Conservation (phyloP, 257 asterid species). For the Solanum chiquidenum region DNA sequence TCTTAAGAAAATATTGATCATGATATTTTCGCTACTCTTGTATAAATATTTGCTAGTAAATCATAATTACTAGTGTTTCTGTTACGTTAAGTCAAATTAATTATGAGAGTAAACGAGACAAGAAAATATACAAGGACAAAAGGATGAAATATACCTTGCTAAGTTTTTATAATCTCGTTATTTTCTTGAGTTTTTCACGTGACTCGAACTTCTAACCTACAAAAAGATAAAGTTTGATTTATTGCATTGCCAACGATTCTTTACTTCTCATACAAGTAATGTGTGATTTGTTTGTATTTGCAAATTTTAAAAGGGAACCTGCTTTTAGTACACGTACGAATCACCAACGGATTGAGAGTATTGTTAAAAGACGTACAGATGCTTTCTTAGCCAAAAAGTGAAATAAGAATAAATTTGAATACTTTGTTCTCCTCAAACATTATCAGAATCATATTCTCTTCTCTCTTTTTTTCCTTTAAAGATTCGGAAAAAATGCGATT, state of each 20-base stretch:
- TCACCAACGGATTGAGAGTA: not conserved
- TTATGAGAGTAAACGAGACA: not conserved
- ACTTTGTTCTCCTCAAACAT: conserved; percentile 3
- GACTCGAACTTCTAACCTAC: not conserved
- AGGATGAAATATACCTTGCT: too few relatives aligned
- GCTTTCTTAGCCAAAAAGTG: not conserved
- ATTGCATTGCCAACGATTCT: not conserved
- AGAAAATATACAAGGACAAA: too few relatives aligned
- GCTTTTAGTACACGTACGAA: not conserved
- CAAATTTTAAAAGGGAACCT: not conserved
- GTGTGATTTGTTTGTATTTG: not conserved
- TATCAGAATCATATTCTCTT: conserved; percentile 11
- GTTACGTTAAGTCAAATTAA: not conserved
- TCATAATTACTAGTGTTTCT: not conserved
- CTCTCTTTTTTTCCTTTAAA: not conserved
- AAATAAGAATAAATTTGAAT: not conserved
- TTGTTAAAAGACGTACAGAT: not conserved
- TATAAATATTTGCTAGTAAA: too few relatives aligned
- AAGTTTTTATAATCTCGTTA: not conserved
- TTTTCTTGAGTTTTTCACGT: not conserved
- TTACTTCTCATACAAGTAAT: not conserved
- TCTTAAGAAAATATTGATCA: not conserved
- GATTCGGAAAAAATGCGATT: not conserved
- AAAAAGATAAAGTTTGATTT: not conserved
- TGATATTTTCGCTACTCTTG: too few relatives aligned